phyloP scores from a whole-genome alignment of 2,329 filamentous ascomycete species.

The Ascocoryne sarcoides region DNA sequence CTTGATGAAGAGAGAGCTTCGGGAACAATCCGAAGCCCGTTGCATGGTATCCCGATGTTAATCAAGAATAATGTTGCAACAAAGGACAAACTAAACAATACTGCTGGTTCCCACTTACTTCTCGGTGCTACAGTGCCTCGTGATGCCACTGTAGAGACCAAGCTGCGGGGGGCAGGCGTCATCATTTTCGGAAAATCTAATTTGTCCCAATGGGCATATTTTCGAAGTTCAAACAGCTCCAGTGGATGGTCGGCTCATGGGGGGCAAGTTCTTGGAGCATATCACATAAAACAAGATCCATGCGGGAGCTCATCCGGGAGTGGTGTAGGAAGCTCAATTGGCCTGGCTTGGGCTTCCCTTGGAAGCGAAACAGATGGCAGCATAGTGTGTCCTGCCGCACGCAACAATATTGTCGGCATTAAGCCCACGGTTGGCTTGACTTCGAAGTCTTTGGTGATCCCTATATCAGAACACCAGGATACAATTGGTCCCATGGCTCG shows the following conservation, averaged over 20 bases:
- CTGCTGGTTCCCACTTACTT: constrained; percentile 21
- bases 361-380: constrained; percentile 59
- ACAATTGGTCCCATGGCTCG: constrained; percentile 57
- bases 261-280: constrained; percentile 53
- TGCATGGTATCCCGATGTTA: constrained; percentile 51
- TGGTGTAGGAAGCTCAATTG: constrained; percentile 49
- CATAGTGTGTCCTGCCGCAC: constrained; percentile 45
- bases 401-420: constrained; percentile 57
- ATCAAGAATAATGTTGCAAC: constrained; percentile 57
- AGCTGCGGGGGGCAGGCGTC: constrained; percentile 18
- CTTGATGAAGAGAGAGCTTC: constrained; percentile 24
- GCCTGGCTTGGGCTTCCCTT: constrained; percentile 48
- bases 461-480: constrained; percentile 56
- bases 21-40: constrained; percentile 26
- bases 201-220: constrained; percentile 49
- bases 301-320: constrained; percentile 53
- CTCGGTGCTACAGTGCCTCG: constrained; percentile 17
- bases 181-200: constrained; percentile 32
- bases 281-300: constrained; percentile 53
- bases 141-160: constrained; percentile 20
- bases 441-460: constrained; percentile 53
- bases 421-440: constrained; percentile 60
- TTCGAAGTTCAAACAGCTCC: constrained; percentile 44
- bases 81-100: constrained; percentile 45
- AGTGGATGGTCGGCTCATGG: constrained; percentile 59